Evolutionary conservation across 2,329 filamentous ascomycete species (phyloP).

Genomic region (Penicillium brevicompactum): DNA sequence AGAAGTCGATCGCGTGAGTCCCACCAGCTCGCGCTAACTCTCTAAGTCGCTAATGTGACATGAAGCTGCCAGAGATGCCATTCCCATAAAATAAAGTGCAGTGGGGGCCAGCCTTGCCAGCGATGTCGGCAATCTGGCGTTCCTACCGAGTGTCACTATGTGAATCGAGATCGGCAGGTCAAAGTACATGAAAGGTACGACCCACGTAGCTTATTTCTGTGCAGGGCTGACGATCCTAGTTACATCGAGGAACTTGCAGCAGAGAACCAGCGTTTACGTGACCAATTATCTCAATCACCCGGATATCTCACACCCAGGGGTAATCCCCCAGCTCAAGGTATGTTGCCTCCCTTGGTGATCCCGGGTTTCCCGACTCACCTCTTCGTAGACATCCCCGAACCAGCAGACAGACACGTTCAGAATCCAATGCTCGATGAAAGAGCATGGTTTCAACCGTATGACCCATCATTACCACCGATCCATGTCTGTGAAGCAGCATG

Average conservation of each 20-base stretch:
- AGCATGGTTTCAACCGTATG: slow-evolving; percentile 25
- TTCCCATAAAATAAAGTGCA: slow-evolving; percentile 24
- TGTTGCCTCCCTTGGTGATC: neutral
- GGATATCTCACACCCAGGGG: neutral
- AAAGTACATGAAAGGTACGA: slow-evolving; percentile 24
- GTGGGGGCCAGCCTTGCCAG: slow-evolving; percentile 18
- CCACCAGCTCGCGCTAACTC: neutral
- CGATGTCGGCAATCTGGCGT: slow-evolving; percentile 17
- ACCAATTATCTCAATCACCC: slow-evolving; percentile 13
- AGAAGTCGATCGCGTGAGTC: slow-evolving; percentile 21
- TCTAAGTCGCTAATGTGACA: neutral
- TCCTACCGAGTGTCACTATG: slow-evolving; percentile 15
- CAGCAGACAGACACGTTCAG: slow-evolving; percentile 13
- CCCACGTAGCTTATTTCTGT: neutral
- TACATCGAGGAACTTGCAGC: slow-evolving; percentile 29
- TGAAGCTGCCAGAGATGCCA: slow-evolving; percentile 22
- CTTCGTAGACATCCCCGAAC: neutral
- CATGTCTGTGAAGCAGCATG: slow-evolving; percentile 31
- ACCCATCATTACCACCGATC: slow-evolving; percentile 19
- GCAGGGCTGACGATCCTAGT: slow-evolving; percentile 14
- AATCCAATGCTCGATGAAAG: slow-evolving; percentile 22
- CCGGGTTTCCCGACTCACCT: neutral
- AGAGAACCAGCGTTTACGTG: slow-evolving; percentile 20
- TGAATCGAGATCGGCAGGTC: slow-evolving; percentile 21
- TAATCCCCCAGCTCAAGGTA: slow-evolving; percentile 1